These are phyloP conservation scores for Scedosporium aurantiacum DNA, from an alignment of 2,329 filamentous ascomycete species.

Conservation along the genomic window DNA sequence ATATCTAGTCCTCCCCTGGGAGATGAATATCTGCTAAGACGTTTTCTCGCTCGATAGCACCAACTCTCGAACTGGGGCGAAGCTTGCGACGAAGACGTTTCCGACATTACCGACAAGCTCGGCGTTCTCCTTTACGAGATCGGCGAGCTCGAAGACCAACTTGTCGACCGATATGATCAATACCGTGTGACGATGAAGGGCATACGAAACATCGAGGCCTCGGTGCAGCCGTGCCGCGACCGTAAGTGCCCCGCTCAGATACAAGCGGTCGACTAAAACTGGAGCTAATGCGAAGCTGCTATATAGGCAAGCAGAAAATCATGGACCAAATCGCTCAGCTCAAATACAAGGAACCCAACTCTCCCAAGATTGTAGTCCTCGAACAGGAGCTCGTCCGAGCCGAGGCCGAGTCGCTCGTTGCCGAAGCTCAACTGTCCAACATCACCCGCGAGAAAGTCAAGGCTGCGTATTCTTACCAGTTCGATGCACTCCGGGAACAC, in stretches of 20 bases:
- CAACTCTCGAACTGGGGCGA: conserved; percentile 99
- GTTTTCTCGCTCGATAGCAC: conserved; percentile 47
- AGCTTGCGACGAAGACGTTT: conserved; percentile 90
- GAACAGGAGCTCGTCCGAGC: conserved; percentile 98
- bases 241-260: conserved; percentile 46
- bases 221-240: conserved; percentile 94
- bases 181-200: conserved; percentile 99
- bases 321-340: conserved; percentile 97
- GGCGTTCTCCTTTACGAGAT: conserved; percentile 97
- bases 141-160: conserved; percentile 94
- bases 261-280: not conserved
- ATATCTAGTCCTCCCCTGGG: not conserved
- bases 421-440: conserved; percentile 96
- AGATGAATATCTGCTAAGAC: conserved; percentile 6
- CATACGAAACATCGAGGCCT: conserved; percentile 97
- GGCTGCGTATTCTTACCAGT: conserved; percentile 95
- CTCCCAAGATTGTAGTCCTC: conserved; percentile 90
- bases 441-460: conserved; percentile 99
- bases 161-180: conserved; percentile 97
- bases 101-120: conserved; percentile 97
- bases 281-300: not conserved
- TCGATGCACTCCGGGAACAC: conserved; percentile 93
- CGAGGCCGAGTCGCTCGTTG: conserved; percentile 96
- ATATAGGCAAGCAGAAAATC: conserved; percentile 90
- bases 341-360: conserved; percentile 99